Conservation (phyloP, 352 stramenopile genomes). For the Peronospora destructor region DNA sequence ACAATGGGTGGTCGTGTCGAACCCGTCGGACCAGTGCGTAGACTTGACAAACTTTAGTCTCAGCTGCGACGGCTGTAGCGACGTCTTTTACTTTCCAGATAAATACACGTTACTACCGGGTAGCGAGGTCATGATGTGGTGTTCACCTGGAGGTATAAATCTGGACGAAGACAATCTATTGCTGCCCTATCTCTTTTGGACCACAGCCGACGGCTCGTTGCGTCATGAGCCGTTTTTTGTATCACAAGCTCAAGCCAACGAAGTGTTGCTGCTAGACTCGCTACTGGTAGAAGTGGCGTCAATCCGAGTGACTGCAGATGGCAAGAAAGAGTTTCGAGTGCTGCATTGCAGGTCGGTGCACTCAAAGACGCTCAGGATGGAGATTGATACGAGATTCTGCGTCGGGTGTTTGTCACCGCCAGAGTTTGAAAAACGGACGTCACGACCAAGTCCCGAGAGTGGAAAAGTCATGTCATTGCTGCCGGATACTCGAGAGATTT, state of each 20-base stretch:
- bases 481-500: slow-evolving; percentile 36
- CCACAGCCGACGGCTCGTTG: slow-evolving; percentile 47
- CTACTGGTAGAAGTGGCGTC: slow-evolving; percentile 77
- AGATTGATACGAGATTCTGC: slow-evolving; percentile 46
- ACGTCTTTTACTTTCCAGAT: slow-evolving; percentile 57
- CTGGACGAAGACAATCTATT: slow-evolving; percentile 71
- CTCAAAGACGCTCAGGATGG: slow-evolving; percentile 17
- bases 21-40: slow-evolving; percentile 59
- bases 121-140: slow-evolving; percentile 83
- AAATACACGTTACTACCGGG: slow-evolving; percentile 64
- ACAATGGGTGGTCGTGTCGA: slow-evolving; percentile 82
- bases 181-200: slow-evolving; percentile 82
- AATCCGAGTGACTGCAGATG: slow-evolving; percentile 51
- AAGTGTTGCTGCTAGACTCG: slow-evolving; percentile 68
- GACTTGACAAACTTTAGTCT: slow-evolving; percentile 68
- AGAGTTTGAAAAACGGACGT: slow-evolving; percentile 28
- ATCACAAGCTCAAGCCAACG: slow-evolving; percentile 29
- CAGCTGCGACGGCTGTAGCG: slow-evolving; percentile 33
- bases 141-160: slow-evolving; percentile 46
- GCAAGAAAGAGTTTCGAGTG: slow-evolving; percentile 72
- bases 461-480: slow-evolving; percentile 21
- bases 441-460: slow-evolving; percentile 19
- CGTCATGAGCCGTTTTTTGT: slow-evolving; percentile 56
- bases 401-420: slow-evolving; percentile 56
- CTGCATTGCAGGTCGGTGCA: slow-evolving; percentile 63